These are phyloP conservation scores for Picochlorum sp. DNA, from an alignment of 139 green algal genomes.

Conservation along the genomic window DNA sequence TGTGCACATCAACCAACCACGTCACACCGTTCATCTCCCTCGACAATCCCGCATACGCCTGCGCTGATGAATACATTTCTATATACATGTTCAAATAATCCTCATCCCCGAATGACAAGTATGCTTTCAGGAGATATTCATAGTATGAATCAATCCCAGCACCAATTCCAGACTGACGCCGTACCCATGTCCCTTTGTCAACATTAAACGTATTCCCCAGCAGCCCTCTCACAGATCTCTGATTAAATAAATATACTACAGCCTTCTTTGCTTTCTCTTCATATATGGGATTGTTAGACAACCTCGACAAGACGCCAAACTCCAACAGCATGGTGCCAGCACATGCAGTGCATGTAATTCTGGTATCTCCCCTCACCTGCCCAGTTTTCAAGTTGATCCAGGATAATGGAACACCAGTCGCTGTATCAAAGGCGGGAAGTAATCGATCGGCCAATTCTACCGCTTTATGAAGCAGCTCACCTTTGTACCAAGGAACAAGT, in stretches of 20 bases:
- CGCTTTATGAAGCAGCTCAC: constrained; percentile 46
- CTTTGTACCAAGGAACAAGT: constrained; percentile 37
- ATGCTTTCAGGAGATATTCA: constrained; percentile 89
- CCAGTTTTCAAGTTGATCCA: constrained; percentile 62
- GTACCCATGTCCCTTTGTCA: constrained; percentile 54
- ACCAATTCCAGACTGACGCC: constrained; percentile 58
- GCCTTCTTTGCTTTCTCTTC: constrained; percentile 24
- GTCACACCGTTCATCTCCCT: background rate
- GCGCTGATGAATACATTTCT: constrained; percentile 50
- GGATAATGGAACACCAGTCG: constrained; percentile 56
- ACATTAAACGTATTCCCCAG: constrained; percentile 67
- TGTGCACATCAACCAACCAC: constrained; percentile 68
- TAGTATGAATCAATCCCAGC: constrained; percentile 79
- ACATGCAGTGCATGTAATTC: constrained; percentile 74
- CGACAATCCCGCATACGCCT: constrained; percentile 41
- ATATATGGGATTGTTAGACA: constrained; percentile 47
- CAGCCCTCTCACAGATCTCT: constrained; percentile 37
- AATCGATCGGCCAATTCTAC: constrained; percentile 60
- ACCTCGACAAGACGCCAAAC: constrained; percentile 59
- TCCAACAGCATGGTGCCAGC: constrained; percentile 80
- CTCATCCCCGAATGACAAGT: constrained; percentile 70
- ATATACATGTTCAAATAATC: constrained; percentile 61
- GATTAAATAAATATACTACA: constrained; percentile 25
- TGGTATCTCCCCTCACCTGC: constrained; percentile 37
- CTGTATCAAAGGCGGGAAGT: constrained; percentile 74